Percentiles rank a stretch among this genome's conserved stretches.
These are phyloP conservation scores for Cordyceps farinosa DNA, from an alignment of 2,329 filamentous ascomycete species.

Conservation along the genomic window DNA sequence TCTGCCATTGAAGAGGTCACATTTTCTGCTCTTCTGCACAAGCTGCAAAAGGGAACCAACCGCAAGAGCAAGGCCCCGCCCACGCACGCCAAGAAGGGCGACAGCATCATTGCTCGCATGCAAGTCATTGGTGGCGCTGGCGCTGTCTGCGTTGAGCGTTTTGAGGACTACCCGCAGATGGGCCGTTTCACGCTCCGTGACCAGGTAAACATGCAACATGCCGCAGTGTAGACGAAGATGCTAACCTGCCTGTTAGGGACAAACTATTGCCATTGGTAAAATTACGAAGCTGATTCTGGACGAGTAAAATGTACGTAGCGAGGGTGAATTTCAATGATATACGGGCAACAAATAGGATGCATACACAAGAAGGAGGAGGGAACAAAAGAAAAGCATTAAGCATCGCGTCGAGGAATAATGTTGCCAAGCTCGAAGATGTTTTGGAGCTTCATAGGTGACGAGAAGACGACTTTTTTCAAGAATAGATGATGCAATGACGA, in stretches of 20 bases:
- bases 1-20: constrained; percentile 97
- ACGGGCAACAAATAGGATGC: neutral
- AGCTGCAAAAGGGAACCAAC: constrained; percentile 89
- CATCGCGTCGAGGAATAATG: constrained; percentile 2
- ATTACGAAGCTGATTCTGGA: constrained; percentile 78
- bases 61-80: constrained; percentile 92
- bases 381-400: constrained; percentile 12
- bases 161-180: constrained; percentile 94
- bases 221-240: neutral
- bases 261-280: constrained; percentile 99
- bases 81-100: constrained; percentile 77
- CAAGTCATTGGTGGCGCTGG: constrained; percentile 83
- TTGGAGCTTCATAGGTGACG: neutral
- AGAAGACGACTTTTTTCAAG: neutral
- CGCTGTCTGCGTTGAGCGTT: constrained; percentile 86
- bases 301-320: constrained; percentile 21
- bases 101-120: constrained; percentile 87
- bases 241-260: constrained; percentile 60
- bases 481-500: constrained; percentile 17
- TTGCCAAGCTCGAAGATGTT: constrained; percentile 1
- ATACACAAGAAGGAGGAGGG: constrained; percentile 15
- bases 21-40: constrained; percentile 82
- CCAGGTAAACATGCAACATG: constrained; percentile 54
- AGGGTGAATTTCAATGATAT: neutral
- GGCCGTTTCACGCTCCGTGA: constrained; percentile 87